These are phyloP conservation scores for Syncephalis fuscata DNA, from an alignment of 371 early-diverging fungal genomes.

Conservation along the genomic window DNA sequence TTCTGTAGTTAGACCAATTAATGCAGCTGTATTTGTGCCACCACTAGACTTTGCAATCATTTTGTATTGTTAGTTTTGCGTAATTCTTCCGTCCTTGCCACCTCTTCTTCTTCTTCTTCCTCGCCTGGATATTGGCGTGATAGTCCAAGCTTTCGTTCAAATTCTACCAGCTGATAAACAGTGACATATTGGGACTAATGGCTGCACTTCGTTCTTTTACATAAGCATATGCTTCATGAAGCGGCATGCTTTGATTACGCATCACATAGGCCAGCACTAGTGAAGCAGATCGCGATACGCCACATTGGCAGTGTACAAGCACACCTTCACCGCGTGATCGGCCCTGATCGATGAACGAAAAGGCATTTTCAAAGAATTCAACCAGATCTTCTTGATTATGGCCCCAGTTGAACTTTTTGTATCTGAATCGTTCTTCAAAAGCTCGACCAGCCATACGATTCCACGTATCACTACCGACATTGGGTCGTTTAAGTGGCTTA, in stretches of 20 bases:
- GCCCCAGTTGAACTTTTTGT: slow-evolving; percentile 56
- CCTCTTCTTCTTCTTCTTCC: too few species aligned
- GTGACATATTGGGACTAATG: slow-evolving; percentile 64
- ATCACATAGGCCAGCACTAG: slow-evolving; percentile 80
- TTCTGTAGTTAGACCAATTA: too few species aligned
- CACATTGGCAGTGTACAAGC: slow-evolving; percentile 78
- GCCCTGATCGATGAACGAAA: slow-evolving; percentile 52
- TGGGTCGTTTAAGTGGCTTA: slow-evolving; percentile 12
- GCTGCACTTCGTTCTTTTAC: slow-evolving; percentile 50
- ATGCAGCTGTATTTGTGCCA: too few species aligned
- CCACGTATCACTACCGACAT: slow-evolving; percentile 1
- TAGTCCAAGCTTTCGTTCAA: slow-evolving; percentile 26
- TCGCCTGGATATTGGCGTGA: too few species aligned
- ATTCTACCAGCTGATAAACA: slow-evolving; percentile 67
- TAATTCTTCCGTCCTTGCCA: too few species aligned
- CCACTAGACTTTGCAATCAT: too few species aligned
- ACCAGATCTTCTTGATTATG: slow-evolving; percentile 56
- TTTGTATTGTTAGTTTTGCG: too few species aligned
- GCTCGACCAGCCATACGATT: background rate
- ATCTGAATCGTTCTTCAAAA: slow-evolving; percentile 3
- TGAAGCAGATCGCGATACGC: slow-evolving; percentile 77
- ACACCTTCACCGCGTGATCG: slow-evolving; percentile 33
- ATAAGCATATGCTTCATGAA: slow-evolving; percentile 57
- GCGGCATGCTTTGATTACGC: slow-evolving; percentile 33
- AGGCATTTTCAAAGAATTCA: slow-evolving; percentile 40